Evolutionary conservation across 352 stramenopile species (phyloP).

Genomic region (Peronospora destructor): DNA sequence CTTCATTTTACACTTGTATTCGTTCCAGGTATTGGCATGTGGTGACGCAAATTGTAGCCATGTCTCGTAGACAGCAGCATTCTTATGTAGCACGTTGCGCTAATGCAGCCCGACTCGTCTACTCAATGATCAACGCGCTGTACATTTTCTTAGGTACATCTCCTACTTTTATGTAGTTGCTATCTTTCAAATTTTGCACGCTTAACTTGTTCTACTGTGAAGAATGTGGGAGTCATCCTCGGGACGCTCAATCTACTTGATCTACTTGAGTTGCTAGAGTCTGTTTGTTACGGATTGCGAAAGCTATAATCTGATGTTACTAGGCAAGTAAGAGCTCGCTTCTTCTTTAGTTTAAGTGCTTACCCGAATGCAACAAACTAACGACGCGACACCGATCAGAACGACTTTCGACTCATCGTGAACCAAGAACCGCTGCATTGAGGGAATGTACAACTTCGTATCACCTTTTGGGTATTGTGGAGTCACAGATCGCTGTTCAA

Average conservation of each 20-base stretch:
- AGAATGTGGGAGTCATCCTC: no score
- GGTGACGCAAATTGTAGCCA: no score
- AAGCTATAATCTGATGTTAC: not conserved
- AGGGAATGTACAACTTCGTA: no score
- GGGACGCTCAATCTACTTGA: no score
- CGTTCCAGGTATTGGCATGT: constrained; percentile 64
- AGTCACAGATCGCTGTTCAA: constrained; percentile 69
- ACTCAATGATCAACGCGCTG: constrained; percentile 57
- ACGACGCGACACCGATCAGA: constrained; percentile 9
- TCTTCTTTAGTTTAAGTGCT: no score
- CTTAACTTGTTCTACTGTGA: no score
- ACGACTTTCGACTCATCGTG: constrained; percentile 52
- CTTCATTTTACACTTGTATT: no score
- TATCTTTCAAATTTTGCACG: no score
- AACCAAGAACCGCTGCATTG: constrained; percentile 61
- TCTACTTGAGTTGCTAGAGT: no score
- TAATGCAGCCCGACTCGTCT: constrained; percentile 44
- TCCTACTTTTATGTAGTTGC: no score
- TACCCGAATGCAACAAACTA: no score
- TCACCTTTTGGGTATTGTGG: constrained; percentile 69
- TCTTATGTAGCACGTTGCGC: constrained; percentile 33
- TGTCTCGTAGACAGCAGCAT: constrained; percentile 54
- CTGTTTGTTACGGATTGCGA: no score
- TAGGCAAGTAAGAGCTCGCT: not conserved
- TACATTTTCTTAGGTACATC: constrained; percentile 55